Percentiles rank a stretch among this genome's conserved stretches.
These are phyloP conservation scores for Fusarium temperatum DNA, from an alignment of 2,329 filamentous ascomycete genomes.

Conservation along the genomic window DNA sequence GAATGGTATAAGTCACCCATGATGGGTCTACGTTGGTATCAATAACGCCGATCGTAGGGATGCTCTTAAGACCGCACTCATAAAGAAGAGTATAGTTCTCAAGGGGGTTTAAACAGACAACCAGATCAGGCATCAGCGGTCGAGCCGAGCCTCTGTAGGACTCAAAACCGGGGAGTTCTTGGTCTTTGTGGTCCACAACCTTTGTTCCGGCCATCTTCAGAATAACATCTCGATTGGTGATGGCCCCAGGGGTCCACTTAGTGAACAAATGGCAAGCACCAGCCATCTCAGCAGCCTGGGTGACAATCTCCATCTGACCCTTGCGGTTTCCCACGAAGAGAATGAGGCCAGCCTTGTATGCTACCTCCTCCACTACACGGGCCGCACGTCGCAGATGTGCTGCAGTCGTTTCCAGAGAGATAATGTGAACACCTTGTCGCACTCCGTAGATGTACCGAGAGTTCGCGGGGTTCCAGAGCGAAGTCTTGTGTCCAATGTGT, in stretches of 20 bases:
- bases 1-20: constrained; percentile 96
- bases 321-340: constrained; percentile 89
- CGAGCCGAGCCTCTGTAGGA: constrained; percentile 69
- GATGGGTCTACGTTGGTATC: constrained; percentile 94
- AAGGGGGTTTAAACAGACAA: constrained; percentile 89
- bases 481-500: constrained; percentile 90
- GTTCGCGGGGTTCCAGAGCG: constrained; percentile 94
- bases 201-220: constrained; percentile 74
- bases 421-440: constrained; percentile 89
- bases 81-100: constrained; percentile 92
- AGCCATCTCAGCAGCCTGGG: constrained; percentile 80
- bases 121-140: constrained; percentile 84
- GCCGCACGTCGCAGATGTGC: constrained; percentile 91
- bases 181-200: constrained; percentile 81
- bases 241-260: constrained; percentile 89
- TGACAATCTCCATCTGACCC: constrained; percentile 83
- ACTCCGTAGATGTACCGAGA: constrained; percentile 94
- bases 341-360: constrained; percentile 82
- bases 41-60: constrained; percentile 93
- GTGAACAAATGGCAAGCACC: constrained; percentile 89
- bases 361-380: constrained; percentile 89
- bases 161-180: constrained; percentile 68
- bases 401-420: constrained; percentile 88
- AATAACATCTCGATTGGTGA: constrained; percentile 94
- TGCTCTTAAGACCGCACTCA: constrained; percentile 86